Conservation (phyloP, 2,329 filamentous ascomycete species). For the Hypoxylon sp. region DNA sequence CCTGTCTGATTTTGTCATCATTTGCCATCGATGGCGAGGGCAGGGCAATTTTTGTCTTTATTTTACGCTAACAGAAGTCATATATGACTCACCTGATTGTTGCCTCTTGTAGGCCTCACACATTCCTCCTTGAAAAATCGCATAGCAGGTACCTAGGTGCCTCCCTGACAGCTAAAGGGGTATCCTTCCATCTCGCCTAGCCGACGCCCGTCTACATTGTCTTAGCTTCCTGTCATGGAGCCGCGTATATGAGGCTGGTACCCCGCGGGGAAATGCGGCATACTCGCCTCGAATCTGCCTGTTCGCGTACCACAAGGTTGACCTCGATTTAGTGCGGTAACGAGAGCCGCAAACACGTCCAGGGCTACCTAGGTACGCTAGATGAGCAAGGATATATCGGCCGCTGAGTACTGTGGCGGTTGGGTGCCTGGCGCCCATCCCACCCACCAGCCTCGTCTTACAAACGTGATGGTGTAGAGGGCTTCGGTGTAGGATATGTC, state of each 20-base stretch:
- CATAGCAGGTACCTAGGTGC: not conserved
- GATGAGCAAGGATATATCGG: no score
- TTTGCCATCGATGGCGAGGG: not conserved
- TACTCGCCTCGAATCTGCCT: slow-evolving; percentile 18
- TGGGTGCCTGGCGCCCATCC: slow-evolving; percentile 11
- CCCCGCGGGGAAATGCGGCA: not conserved
- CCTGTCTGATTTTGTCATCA: not conserved
- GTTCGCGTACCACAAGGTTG: slow-evolving; percentile 17
- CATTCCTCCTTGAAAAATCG: not conserved
- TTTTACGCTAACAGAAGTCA: not conserved
- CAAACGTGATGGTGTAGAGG: not conserved
- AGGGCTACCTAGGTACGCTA: not conserved
- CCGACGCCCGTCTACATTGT: not conserved
- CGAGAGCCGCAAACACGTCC: not conserved
- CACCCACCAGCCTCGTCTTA: not conserved
- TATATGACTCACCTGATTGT: not conserved
- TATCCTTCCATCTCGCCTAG: not conserved
- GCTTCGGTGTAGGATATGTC: not conserved
- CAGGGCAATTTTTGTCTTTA: not conserved
- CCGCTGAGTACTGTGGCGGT: not conserved
- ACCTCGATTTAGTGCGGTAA: not conserved
- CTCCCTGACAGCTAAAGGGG: not conserved
- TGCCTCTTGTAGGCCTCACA: not conserved
- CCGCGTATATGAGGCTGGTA: slow-evolving; percentile 4
- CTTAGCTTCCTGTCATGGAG: not conserved